Conservation (phyloP, 2,329 filamentous ascomycete species). For the Fusarium sp. region DNA sequence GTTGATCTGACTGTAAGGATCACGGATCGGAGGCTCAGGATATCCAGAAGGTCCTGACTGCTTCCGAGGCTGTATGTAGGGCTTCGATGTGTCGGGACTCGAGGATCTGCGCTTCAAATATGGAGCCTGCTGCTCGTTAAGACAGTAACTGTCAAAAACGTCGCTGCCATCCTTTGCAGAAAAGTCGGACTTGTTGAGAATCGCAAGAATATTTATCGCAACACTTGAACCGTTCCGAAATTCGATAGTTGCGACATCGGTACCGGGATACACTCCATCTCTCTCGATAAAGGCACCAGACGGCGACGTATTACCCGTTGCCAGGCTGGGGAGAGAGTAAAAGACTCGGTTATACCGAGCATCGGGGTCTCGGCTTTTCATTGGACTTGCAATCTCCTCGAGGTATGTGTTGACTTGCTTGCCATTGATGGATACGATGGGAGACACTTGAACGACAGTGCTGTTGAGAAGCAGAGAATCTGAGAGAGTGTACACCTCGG, state of each 20-base stretch:
- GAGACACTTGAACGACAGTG: background rate
- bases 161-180: background rate
- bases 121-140: background rate
- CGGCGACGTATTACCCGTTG: background rate
- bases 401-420: background rate
- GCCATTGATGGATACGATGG: background rate
- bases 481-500: background rate
- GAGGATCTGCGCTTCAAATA: background rate
- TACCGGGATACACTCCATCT: background rate
- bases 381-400: background rate
- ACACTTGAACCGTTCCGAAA: conserved; percentile 1
- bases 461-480: background rate
- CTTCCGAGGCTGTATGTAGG: background rate
- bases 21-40: background rate
- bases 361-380: background rate
- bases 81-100: background rate
- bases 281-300: background rate
- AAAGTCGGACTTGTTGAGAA: background rate
- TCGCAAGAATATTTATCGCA: background rate
- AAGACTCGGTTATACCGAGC: conserved; percentile 4
- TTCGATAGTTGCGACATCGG: background rate
- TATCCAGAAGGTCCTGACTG: background rate
- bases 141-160: background rate
- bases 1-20: background rate
- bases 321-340: background rate